Percentiles rank a stretch among this genome's conserved stretches.
phyloP scores from a whole-genome alignment of 306 rosid species.

The Prunus campanulata region DNA sequence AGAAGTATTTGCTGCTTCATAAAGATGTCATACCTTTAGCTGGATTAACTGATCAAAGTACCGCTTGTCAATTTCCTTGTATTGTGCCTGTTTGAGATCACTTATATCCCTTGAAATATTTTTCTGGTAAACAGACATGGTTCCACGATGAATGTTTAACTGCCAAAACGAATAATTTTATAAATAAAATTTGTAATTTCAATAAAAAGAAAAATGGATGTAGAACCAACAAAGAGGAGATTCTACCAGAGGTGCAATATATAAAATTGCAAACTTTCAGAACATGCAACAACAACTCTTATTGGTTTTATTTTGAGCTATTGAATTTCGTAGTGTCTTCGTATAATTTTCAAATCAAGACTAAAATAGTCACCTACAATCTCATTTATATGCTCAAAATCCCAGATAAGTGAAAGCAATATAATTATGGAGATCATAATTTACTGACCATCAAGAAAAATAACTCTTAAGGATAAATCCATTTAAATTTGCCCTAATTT shows the following conservation, averaged over 20 bases:
- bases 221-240: not conserved
- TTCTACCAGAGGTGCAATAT: not conserved
- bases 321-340: not conserved
- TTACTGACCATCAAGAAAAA: not conserved
- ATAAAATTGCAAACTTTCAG: not conserved
- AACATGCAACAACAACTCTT: not conserved
- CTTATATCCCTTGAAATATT: conserved; percentile 73
- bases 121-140: conserved; percentile 67
- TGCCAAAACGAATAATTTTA: conserved; percentile 29
- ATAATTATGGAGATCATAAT: not conserved
- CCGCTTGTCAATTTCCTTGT: conserved; percentile 91
- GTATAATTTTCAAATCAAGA: not conserved
- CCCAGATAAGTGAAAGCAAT: not conserved
- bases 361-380: not conserved
- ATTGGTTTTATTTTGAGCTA: not conserved
- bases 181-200: not conserved
- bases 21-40: conserved; percentile 67
- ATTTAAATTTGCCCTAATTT: not conserved
- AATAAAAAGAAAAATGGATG: not conserved
- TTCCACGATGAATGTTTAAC: conserved; percentile 78
- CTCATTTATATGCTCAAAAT: not conserved
- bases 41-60: conserved; percentile 88
- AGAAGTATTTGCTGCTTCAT: not conserved
- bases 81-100: conserved; percentile 82
- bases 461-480: not conserved